These are phyloP conservation scores for Xanthoconium purpureum DNA, from an alignment of 768 basidiomycete genomes.

Conservation along the genomic window DNA sequence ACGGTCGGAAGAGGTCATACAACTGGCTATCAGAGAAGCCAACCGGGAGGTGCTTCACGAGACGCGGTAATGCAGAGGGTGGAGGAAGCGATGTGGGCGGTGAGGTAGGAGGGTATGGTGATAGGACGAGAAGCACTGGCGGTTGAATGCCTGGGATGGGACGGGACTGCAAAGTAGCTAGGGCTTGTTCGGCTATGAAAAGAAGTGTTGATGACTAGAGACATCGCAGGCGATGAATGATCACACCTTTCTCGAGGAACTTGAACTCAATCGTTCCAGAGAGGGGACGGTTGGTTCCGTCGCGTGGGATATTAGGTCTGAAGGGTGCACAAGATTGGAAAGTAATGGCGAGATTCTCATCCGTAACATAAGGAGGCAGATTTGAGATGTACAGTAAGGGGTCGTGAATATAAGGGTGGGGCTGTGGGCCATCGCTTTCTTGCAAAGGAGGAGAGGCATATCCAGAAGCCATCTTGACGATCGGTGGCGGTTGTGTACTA, in stretches of 20 bases:
- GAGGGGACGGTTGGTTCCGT: constrained; percentile 48
- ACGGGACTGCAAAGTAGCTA: constrained; percentile 78
- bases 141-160: constrained; percentile 61
- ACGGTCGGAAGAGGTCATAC: constrained; percentile 83
- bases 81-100: constrained; percentile 74
- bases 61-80: constrained; percentile 71
- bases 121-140: constrained; percentile 62
- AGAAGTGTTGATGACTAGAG: constrained; percentile 4
- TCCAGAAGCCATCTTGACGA: constrained; percentile 37
- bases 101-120: constrained; percentile 79
- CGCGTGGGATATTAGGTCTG: constrained; percentile 71
- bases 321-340: constrained; percentile 78
- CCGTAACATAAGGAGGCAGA: constrained; percentile 67
- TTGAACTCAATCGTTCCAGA: constrained; percentile 84
- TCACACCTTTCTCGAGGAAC: constrained; percentile 72
- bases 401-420: constrained; percentile 84
- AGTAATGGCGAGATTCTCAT: constrained; percentile 72
- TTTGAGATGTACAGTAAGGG: constrained; percentile 79
- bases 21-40: constrained; percentile 67
- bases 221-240: constrained; percentile 8
- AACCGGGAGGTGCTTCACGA: constrained; percentile 80
- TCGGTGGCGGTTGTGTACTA: constrained; percentile 26
- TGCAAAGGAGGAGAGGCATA: constrained; percentile 32
- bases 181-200: constrained; percentile 76
- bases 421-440: constrained; percentile 34